These are phyloP conservation scores for Exophiala aquamarina DNA, from an alignment of 2,329 filamentous ascomycete genomes.

Conservation along the genomic window DNA sequence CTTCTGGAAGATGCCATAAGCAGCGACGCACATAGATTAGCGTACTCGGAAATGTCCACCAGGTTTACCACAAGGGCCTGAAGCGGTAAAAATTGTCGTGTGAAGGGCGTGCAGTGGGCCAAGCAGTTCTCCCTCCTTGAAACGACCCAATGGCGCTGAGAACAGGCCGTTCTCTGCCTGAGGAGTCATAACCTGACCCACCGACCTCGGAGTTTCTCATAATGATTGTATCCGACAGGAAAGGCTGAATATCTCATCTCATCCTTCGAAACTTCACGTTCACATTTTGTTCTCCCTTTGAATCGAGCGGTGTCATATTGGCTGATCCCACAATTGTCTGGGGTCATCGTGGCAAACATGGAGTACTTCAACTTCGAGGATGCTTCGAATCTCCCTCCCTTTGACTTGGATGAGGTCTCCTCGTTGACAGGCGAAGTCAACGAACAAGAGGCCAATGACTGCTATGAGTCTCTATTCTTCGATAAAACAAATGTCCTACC, in stretches of 20 bases:
- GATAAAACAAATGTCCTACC: conserved; percentile 44
- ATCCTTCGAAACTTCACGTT: neutral
- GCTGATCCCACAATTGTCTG: neutral
- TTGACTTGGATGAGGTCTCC: conserved; percentile 39
- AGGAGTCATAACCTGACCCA: conserved; percentile 19
- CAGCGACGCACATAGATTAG: neutral
- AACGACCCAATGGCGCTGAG: neutral
- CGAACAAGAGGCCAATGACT: conserved; percentile 38
- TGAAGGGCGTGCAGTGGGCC: conserved; percentile 23
- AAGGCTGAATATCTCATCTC: conserved; percentile 19
- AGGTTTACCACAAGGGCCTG: conserved; percentile 3
- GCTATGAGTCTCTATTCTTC: conserved; percentile 42
- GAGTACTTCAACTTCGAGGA: conserved; percentile 51
- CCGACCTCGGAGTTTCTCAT: conserved; percentile 17
- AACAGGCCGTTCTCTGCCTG: conserved; percentile 4
- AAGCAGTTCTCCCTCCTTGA: neutral
- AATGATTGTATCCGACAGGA: conserved; percentile 12
- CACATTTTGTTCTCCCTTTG: neutral
- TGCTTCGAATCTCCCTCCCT: conserved; percentile 40
- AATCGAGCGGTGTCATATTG: conserved; percentile 1
- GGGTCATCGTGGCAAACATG: conserved; percentile 32
- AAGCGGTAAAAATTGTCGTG: conserved; percentile 15
- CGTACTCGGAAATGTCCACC: conserved; percentile 12
- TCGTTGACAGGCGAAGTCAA: conserved; percentile 40
- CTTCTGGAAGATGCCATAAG: conserved; percentile 15